Base-by-base conservation (phyloP, 768 basidiomycete genomes). In the Paxillus rubicundulus region DNA sequence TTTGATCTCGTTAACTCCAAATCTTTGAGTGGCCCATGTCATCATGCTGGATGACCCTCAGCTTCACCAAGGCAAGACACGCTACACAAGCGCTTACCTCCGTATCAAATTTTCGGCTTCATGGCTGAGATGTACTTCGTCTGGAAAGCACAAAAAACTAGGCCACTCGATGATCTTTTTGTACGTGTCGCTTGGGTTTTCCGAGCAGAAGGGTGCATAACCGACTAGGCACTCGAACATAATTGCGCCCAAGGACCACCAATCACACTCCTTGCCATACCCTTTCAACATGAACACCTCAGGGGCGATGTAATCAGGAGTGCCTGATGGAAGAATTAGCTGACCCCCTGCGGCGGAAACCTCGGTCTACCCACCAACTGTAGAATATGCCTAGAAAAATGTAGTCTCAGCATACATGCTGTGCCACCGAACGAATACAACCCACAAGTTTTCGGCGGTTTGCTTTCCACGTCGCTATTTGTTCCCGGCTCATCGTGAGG, bases 191-290 rank as follows among this genome's bases (percentile, higher is more conserved):
- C 89, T 90, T 14, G 96, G 95, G 64, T 92, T 93, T 66, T 98
- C 94, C 4, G 93, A 85, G 72, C 96, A 99, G 81, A 98, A 98
- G 5, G 95, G 96, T 14, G 96, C 94, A 68, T 95, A 98, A 55
- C 96, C 96, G 57, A 98, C 93, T 33, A 99, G 77, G 71, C 96
- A 98, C 71, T 99, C 96, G 67, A 95, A 99, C 85, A 95, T 97
- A 70, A 99, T 98, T 5, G 96, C 95, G 12, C 96, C 96, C 50
- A 99, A 74, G 34, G 96, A 98, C 96, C 96, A 99, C 96, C 96
- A 99, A 72, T 99, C 96, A 66, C 96, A 98, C 72, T 98, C 96
- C 71, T 96, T 95, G 43, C 94, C 93, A 62, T 99, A 99, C 5
- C 96, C 96, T 66, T 96, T 89, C 76, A 96, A 87, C 68, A 93